These are phyloP conservation scores for Durotheca rogersii DNA, from an alignment of 495 filamentous ascomycete genomes.

Conservation along the genomic window DNA sequence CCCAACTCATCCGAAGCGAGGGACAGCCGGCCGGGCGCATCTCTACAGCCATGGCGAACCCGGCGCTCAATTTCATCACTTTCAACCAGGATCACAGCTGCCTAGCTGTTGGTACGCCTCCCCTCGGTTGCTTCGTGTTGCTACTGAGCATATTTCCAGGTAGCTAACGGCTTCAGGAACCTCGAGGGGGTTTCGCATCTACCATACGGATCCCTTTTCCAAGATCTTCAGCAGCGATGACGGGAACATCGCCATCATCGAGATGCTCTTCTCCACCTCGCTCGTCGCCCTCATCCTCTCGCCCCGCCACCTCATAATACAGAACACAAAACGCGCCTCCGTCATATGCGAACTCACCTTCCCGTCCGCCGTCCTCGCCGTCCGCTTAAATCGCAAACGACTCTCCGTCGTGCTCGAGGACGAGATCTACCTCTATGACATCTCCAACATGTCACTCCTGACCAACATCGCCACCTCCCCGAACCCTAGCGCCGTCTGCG, in stretches of 20 bases:
- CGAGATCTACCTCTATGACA: constrained; percentile 96
- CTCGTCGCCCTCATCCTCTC: constrained; percentile 89
- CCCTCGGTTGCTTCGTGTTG: neutral
- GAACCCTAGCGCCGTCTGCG: constrained; percentile 87
- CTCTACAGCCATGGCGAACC: constrained; percentile 44
- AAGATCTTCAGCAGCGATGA: constrained; percentile 92
- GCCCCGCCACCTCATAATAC: constrained; percentile 85
- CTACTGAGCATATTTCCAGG: neutral
- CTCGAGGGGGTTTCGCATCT: constrained; percentile 88
- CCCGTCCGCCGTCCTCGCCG: constrained; percentile 87
- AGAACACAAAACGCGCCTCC: constrained; percentile 95
- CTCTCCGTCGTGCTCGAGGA: constrained; percentile 91
- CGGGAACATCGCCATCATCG: constrained; percentile 88
- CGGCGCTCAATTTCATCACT: constrained; percentile 93
- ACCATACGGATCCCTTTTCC: constrained; percentile 91
- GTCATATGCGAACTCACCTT: constrained; percentile 99
- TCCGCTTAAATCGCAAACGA: constrained; percentile 89
- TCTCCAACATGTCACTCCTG: constrained; percentile 93
- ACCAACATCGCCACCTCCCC: constrained; percentile 90
- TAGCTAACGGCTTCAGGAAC: constrained; percentile 59
- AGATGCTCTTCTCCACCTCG: constrained; percentile 99
- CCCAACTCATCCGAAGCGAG: neutral
- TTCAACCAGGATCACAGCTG: constrained; percentile 99
- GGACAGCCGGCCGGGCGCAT: neutral
- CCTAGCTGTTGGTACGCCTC: constrained; percentile 77